These are phyloP conservation scores for Aphanocladium album DNA, from an alignment of 2,329 filamentous ascomycete genomes.

Conservation along the genomic window DNA sequence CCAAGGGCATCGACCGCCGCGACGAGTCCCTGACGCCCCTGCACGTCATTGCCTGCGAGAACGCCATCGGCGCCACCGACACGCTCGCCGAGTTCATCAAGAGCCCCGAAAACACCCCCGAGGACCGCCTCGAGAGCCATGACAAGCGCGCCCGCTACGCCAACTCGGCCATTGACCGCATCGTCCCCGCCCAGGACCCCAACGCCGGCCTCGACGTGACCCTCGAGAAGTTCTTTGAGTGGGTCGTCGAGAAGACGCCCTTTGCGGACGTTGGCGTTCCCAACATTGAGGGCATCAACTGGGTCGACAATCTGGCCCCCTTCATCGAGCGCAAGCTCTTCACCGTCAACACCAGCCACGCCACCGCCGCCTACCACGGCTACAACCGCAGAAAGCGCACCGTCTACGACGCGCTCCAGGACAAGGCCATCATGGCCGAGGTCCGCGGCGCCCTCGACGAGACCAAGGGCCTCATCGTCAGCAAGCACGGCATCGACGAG, in stretches of 20 bases:
- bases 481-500: conserved; percentile 74
- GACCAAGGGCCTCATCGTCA: conserved; percentile 79
- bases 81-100: conserved; percentile 79
- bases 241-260: conserved; percentile 87
- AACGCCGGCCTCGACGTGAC: conserved; percentile 82
- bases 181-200: conserved; percentile 84
- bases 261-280: conserved; percentile 65
- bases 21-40: conserved; percentile 56
- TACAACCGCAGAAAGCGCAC: conserved; percentile 81
- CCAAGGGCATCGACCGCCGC: conserved; percentile 86
- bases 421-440: conserved; percentile 71
- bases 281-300: conserved; percentile 81
- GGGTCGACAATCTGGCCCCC: conserved; percentile 83
- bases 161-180: conserved; percentile 97
- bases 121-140: conserved; percentile 62
- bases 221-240: conserved; percentile 98
- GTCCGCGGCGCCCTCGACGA: conserved; percentile 78
- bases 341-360: conserved; percentile 98
- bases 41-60: conserved; percentile 95
- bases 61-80: conserved; percentile 91
- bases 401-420: conserved; percentile 82
- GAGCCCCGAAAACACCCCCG: conserved; percentile 64
- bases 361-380: conserved; percentile 92
- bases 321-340: conserved; percentile 99
- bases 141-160: conserved; percentile 78